phyloP scores from a whole-genome alignment of 169 alveolate genomes.

The Cyclospora cayetanensis region DNA sequence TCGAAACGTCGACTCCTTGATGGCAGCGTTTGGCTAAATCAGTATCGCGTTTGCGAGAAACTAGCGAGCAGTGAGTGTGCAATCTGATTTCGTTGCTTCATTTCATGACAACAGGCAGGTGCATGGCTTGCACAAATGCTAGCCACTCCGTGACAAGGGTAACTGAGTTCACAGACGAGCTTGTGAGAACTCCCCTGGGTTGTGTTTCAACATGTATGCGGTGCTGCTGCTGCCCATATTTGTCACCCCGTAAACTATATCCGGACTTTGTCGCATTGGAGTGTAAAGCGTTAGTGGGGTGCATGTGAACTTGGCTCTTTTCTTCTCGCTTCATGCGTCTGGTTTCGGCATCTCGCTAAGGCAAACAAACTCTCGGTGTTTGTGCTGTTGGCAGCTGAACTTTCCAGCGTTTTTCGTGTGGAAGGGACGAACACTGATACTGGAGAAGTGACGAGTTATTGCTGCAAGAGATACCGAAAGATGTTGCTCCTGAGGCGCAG shows the following conservation, averaged over 20 bases:
- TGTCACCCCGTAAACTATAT: too few relatives aligned
- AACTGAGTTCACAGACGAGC: too few relatives aligned
- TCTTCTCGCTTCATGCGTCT: too few relatives aligned
- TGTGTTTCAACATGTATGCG: too few relatives aligned
- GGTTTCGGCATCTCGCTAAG: too few relatives aligned
- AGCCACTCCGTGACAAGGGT: too few relatives aligned
- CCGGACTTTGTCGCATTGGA: too few relatives aligned
- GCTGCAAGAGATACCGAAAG: conserved; percentile 70
- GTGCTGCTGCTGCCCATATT: too few relatives aligned
- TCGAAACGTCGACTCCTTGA: conserved; percentile 61
- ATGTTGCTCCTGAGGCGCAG: conserved; percentile 46
- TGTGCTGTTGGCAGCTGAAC: conserved; percentile 53
- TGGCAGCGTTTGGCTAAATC: conserved; percentile 54
- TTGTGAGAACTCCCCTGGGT: too few relatives aligned
- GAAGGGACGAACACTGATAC: conserved; percentile 39
- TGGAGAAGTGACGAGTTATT: conserved; percentile 46
- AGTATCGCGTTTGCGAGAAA: conserved; percentile 55
- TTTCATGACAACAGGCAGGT: background rate
- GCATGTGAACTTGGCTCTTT: too few relatives aligned
- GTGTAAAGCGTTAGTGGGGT: too few relatives aligned
- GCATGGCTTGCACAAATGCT: background rate
- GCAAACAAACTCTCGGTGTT: too few relatives aligned
- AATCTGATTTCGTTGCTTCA: background rate
- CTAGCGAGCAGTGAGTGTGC: conserved; percentile 36
- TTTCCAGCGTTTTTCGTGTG: conserved; percentile 55